These are phyloP conservation scores for Chenopodium formosanum DNA, from an alignment of 148 eudicot genomes.

Conservation along the genomic window DNA sequence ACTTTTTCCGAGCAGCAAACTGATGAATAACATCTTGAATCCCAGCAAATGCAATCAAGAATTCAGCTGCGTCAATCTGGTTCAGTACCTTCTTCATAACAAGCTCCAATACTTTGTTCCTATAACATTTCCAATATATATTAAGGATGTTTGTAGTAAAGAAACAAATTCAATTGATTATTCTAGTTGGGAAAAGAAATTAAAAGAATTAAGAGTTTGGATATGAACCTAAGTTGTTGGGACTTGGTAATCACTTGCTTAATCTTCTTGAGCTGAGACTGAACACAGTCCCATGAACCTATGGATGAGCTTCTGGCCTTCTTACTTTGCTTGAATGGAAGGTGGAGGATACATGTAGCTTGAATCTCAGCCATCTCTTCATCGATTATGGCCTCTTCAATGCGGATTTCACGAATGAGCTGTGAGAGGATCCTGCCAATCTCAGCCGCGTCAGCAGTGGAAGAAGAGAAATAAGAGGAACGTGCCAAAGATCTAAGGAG, in stretches of 20 bases:
- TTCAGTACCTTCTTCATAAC: constrained; percentile 70
- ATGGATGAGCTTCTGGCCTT: constrained; percentile 23
- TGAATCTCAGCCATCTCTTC: constrained; percentile 95
- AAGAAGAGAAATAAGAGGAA: constrained; percentile 33
- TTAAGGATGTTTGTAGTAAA: not conserved
- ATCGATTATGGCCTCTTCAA: constrained; percentile 83
- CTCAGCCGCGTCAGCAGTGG: constrained; percentile 35
- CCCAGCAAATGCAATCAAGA: constrained; percentile 70
- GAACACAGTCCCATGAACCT: constrained; percentile 22
- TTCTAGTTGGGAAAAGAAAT: not conserved
- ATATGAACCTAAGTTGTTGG: constrained; percentile 66
- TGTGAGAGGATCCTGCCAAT: constrained; percentile 46
- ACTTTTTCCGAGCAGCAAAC: constrained; percentile 42
- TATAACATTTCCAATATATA: constrained; percentile 23
- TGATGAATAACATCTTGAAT: constrained; percentile 79
- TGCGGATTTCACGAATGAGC: constrained; percentile 61
- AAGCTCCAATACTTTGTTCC: constrained; percentile 74
- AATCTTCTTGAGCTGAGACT: constrained; percentile 73
- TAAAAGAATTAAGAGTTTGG: not conserved
- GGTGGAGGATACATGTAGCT: constrained; percentile 68
- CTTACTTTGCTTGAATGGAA: constrained; percentile 53
- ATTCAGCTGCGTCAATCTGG: constrained; percentile 75
- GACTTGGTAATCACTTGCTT: constrained; percentile 73
- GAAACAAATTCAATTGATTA: not conserved
- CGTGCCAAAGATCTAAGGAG: constrained; percentile 49